Percentiles rank a stretch among this genome's conserved stretches.
Evolutionary conservation across 1,139 yeast species (phyloP).

Genomic region (Taphrina confusa): DNA sequence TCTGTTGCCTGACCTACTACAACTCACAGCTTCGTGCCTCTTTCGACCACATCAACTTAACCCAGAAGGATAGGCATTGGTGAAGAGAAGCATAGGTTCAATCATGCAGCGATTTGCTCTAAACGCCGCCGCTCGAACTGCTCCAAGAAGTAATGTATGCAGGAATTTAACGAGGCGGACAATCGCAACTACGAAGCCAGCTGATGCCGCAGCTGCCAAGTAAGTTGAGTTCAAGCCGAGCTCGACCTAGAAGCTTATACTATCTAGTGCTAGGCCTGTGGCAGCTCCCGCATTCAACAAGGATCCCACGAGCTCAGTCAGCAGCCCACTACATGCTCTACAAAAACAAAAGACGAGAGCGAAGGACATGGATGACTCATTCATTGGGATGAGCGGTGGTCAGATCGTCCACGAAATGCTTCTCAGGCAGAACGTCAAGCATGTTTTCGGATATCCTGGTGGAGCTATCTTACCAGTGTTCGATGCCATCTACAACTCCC

Average conservation of each 20-base stretch:
- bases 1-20: no score
- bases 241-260: background rate
- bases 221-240: background rate
- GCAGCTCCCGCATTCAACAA: constrained; percentile 44
- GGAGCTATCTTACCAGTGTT: constrained; percentile 98
- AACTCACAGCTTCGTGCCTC: no score
- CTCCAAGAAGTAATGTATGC: background rate
- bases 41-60: no score
- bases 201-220: constrained; percentile 15
- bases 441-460: constrained; percentile 60
- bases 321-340: constrained; percentile 38
- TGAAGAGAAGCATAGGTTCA: no score
- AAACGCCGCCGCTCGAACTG: constrained; percentile 13
- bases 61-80: no score
- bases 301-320: constrained; percentile 18
- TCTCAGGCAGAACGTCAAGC: constrained; percentile 89
- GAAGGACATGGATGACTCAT: constrained; percentile 68
- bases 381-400: constrained; percentile 92
- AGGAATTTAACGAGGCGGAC: background rate
- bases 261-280: constrained; percentile 35
- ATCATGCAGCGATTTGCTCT: constrained; percentile 19
- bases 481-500: constrained; percentile 92
- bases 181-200: constrained; percentile 18
- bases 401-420: constrained; percentile 98
- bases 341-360: constrained; percentile 23